These are phyloP conservation scores for Alternaria incomplexa DNA, from an alignment of 2,329 filamentous ascomycete genomes.

Conservation along the genomic window DNA sequence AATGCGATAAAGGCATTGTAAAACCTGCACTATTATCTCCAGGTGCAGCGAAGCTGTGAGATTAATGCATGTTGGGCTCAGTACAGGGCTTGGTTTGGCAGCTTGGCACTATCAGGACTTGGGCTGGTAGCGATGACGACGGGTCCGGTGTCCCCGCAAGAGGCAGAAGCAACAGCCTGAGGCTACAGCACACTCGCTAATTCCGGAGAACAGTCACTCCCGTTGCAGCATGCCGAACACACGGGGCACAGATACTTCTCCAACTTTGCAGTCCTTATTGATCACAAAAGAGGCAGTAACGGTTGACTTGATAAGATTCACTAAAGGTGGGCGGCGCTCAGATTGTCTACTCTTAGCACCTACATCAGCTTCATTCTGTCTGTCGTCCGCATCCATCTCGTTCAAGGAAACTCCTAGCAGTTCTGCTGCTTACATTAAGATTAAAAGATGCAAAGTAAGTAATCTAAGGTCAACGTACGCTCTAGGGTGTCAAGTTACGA, in stretches of 20 bases:
- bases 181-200: not conserved
- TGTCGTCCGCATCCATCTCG: not conserved
- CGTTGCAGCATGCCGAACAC: not conserved
- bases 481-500: not conserved
- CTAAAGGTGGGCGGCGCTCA: not conserved
- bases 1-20: not conserved
- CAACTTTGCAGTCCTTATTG: not conserved
- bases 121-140: not conserved
- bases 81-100: not conserved
- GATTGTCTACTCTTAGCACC: not conserved
- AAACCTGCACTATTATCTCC: not conserved
- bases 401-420: not conserved
- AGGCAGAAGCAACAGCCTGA: not conserved
- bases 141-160: not conserved
- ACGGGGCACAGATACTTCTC: not conserved
- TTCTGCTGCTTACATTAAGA: not conserved
- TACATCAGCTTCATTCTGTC: not conserved
- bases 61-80: not conserved
- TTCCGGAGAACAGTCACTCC: not conserved
- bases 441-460: not conserved
- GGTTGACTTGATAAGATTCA: not conserved
- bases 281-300: not conserved
- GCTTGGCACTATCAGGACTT: not conserved
- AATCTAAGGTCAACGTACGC: not conserved
- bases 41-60: not conserved